Conservation (phyloP, 768 basidiomycete genomes). For the Melanogaster broomeanus region DNA sequence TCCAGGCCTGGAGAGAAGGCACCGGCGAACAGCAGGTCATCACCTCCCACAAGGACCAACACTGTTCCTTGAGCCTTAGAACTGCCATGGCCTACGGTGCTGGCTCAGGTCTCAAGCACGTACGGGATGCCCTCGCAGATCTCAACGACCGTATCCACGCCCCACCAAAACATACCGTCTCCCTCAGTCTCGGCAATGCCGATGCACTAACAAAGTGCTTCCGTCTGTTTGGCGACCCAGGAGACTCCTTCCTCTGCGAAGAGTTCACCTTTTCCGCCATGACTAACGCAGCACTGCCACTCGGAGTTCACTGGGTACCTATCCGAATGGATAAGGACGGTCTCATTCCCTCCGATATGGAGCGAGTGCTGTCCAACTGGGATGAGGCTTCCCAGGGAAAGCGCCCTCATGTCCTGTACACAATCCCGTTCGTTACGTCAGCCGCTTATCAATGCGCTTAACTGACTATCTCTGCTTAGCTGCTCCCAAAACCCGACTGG, state of each 20-base stretch:
- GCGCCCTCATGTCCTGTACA: slow-evolving; percentile 53
- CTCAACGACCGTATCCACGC: slow-evolving; percentile 39
- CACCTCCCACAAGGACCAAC: slow-evolving; percentile 30
- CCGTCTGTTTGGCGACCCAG: slow-evolving; percentile 42
- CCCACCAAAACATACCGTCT: slow-evolving; percentile 32
- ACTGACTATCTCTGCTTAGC: slow-evolving; percentile 14
- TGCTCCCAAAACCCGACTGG: slow-evolving; percentile 54
- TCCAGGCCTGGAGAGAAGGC: slow-evolving; percentile 31
- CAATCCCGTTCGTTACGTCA: slow-evolving; percentile 42
- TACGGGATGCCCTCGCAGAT: slow-evolving; percentile 35
- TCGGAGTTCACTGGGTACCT: slow-evolving; percentile 43
- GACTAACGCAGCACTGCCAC: slow-evolving; percentile 42
- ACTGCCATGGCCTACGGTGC: slow-evolving; percentile 43
- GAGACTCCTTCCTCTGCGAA: slow-evolving; percentile 45
- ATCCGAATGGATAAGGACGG: slow-evolving; percentile 52
- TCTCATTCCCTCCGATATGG: slow-evolving; percentile 50
- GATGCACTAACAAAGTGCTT: slow-evolving; percentile 45
- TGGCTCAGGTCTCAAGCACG: slow-evolving; percentile 33
- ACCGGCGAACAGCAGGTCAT: slow-evolving; percentile 28
- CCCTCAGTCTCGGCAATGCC: slow-evolving; percentile 42
- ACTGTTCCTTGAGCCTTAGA: slow-evolving; percentile 30
- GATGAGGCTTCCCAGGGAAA: slow-evolving; percentile 43
- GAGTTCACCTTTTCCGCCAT: slow-evolving; percentile 46
- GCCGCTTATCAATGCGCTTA: background rate
- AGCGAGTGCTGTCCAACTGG: slow-evolving; percentile 45